phyloP scores from a whole-genome alignment of 495 filamentous ascomycete species.

The Tuber umbilicatum region DNA sequence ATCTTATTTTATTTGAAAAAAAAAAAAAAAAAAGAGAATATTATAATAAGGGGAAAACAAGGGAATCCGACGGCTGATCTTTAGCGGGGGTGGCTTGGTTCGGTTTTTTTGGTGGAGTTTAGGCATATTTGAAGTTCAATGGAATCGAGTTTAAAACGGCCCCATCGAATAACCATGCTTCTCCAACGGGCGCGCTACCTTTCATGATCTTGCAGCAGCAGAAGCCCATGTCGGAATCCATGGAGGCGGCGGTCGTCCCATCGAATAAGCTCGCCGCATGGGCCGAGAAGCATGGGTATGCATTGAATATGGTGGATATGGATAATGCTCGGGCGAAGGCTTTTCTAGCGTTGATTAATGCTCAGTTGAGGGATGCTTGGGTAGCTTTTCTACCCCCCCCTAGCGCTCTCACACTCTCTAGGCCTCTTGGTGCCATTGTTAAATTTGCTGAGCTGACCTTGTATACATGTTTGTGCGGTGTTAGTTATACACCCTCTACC shows the following conservation, averaged over 20 bases:
- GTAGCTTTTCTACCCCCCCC: slow-evolving; percentile 46
- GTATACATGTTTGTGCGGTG: background rate
- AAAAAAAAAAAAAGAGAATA: background rate
- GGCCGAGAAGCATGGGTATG: slow-evolving; percentile 50
- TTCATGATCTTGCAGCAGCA: slow-evolving; percentile 58
- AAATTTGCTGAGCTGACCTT: background rate
- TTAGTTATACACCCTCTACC: slow-evolving; percentile 73
- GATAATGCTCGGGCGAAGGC: slow-evolving; percentile 61
- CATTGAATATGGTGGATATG: slow-evolving; percentile 46
- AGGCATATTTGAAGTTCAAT: slow-evolving; percentile 80
- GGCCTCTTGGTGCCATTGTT: background rate
- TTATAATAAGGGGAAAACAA: background rate
- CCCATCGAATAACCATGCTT: slow-evolving; percentile 85
- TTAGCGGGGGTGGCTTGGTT: slow-evolving; percentile 7
- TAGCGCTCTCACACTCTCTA: background rate
- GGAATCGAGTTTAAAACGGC: slow-evolving; percentile 61
- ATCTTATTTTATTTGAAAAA: background rate
- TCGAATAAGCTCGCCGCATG: slow-evolving; percentile 65
- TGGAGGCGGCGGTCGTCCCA: slow-evolving; percentile 49
- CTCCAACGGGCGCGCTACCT: slow-evolving; percentile 76
- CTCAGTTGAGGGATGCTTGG: slow-evolving; percentile 78
- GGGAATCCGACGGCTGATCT: background rate
- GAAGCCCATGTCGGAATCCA: slow-evolving; percentile 19
- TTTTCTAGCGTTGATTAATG: slow-evolving; percentile 73
- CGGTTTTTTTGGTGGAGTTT: slow-evolving; percentile 15